phyloP scores from a whole-genome alignment of 768 basidiomycete species.

The Calocera viscosa region DNA sequence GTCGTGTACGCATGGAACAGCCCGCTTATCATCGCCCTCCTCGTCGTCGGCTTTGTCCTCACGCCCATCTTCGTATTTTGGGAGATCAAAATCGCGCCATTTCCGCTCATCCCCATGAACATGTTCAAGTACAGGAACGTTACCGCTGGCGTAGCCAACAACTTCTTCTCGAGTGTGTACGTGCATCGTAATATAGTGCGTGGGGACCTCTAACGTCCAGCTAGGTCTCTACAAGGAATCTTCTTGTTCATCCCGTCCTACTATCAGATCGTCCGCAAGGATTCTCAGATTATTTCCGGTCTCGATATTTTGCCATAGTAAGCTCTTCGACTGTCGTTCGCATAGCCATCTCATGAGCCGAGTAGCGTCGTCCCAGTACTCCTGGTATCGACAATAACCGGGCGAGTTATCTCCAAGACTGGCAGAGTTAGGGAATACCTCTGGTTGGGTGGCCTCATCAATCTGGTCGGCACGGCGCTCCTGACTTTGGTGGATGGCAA shows the following conservation, averaged over 20 bases:
- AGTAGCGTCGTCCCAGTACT: neutral
- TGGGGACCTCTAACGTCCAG: neutral
- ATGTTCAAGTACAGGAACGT: conserved; percentile 2
- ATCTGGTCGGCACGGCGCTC: neutral
- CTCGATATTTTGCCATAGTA: conserved; percentile 2
- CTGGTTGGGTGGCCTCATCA: neutral
- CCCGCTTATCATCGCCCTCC: neutral
- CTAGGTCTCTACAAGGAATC: neutral
- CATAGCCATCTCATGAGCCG: neutral
- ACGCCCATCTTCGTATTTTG: neutral
- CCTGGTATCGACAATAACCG: neutral
- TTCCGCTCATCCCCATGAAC: neutral
- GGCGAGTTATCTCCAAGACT: neutral
- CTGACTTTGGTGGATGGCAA: neutral
- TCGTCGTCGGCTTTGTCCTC: neutral
- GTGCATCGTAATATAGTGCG: neutral
- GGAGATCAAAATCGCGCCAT: neutral
- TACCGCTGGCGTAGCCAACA: neutral
- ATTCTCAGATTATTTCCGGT: neutral
- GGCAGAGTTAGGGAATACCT: neutral
- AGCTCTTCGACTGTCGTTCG: neutral
- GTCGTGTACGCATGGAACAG: neutral
- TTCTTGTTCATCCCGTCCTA: neutral
- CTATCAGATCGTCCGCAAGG: conserved; percentile 1
- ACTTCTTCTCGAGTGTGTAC: conserved; percentile 7